These are phyloP conservation scores for Scutellaria minor DNA, from an alignment of 257 asterid genomes.

Conservation along the genomic window DNA sequence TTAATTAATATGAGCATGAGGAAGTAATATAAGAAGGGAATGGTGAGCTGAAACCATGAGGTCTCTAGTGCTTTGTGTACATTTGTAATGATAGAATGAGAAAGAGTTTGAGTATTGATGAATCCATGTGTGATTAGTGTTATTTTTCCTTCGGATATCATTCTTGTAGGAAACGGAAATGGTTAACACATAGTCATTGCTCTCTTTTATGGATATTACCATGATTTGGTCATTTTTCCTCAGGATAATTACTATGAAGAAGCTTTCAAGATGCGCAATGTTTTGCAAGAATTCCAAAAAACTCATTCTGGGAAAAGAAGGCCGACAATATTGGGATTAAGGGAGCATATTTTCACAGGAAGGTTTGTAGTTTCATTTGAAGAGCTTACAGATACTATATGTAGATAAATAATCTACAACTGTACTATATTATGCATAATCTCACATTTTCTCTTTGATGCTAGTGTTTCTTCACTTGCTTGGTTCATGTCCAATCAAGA, in stretches of 20 bases:
- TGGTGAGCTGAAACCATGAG: not conserved
- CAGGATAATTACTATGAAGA: constrained; percentile 98
- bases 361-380: constrained; percentile 60
- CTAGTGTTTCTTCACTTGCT: constrained; percentile 97
- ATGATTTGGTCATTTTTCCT: constrained; percentile 27
- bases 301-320: constrained; percentile 71
- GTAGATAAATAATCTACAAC: constrained; percentile 4
- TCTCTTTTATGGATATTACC: constrained; percentile 7
- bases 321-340: constrained; percentile 93
- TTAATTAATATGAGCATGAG: not conserved
- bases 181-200: not conserved
- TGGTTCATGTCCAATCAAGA: constrained; percentile 99
- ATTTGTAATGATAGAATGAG: not conserved
- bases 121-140: too few relatives aligned
- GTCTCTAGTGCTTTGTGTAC: not conserved
- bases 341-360: constrained; percentile 99
- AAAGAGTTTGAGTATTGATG: not conserved
- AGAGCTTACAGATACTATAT: constrained; percentile 17
- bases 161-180: not conserved
- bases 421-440: constrained; percentile 19
- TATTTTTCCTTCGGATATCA: too few relatives aligned
- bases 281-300: constrained; percentile 77
- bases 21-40: not conserved
- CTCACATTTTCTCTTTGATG: constrained; percentile 44
- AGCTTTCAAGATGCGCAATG: constrained; percentile 98